These are phyloP conservation scores for Steccherinum ochraceum DNA, from an alignment of 768 basidiomycete species.

Conservation along the genomic window DNA sequence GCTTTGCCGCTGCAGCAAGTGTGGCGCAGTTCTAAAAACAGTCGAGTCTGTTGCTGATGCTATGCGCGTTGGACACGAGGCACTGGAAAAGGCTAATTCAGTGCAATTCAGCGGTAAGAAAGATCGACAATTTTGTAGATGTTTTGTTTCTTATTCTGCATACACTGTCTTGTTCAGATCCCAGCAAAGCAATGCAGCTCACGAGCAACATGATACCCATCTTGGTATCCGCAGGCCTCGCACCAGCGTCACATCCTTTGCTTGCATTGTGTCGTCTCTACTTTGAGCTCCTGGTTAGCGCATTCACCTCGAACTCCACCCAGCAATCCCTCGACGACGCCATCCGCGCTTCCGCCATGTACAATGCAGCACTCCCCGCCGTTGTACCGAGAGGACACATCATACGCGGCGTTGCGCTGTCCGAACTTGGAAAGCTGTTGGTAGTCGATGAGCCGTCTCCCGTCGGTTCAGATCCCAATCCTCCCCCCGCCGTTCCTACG, in stretches of 20 bases:
- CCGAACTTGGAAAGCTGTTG: conserved; percentile 78
- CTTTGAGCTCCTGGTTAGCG: conserved; percentile 56
- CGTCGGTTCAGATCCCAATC: conserved; percentile 8
- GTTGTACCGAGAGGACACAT: conserved; percentile 69
- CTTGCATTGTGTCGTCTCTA: conserved; percentile 70
- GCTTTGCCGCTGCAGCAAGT: conserved; percentile 47
- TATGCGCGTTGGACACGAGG: conserved; percentile 65
- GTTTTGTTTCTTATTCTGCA: not conserved
- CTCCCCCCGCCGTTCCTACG: not conserved
- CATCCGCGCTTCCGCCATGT: conserved; percentile 50
- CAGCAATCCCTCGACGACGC: conserved; percentile 57
- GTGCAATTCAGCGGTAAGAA: conserved; percentile 55
- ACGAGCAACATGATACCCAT: conserved; percentile 63
- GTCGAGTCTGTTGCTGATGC: conserved; percentile 56
- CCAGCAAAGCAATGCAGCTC: conserved; percentile 47
- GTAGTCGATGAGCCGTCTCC: conserved; percentile 62
- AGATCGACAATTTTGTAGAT: too few species aligned
- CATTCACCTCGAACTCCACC: conserved; percentile 33
- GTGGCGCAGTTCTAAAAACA: conserved; percentile 41
- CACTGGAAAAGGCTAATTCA: conserved; percentile 60
- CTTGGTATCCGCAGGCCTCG: conserved; percentile 49
- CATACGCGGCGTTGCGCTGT: conserved; percentile 63
- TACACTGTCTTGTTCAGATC: conserved; percentile 35
- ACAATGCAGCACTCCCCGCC: conserved; percentile 43
- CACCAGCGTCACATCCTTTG: conserved; percentile 70